Percentiles rank a stretch among this genome's conserved stretches.
Evolutionary conservation across 768 basidiomycete species (phyloP).

Genomic region (Rubroboletus pulcherrimus): DNA sequence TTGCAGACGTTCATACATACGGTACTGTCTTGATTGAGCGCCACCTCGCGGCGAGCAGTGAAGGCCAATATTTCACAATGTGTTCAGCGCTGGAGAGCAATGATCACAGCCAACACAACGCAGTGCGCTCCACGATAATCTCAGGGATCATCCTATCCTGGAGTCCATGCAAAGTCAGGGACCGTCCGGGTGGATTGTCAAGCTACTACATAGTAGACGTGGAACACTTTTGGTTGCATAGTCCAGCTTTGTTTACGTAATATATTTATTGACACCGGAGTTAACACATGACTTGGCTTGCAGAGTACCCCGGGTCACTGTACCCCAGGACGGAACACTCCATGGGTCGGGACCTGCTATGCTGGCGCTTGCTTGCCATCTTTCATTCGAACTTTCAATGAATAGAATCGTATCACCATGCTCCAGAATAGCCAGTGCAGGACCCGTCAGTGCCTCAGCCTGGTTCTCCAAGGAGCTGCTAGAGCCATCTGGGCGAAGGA

Average conservation of each 20-base stretch:
- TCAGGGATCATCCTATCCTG: neutral
- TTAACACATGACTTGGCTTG: slow-evolving; percentile 13
- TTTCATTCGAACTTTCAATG: neutral
- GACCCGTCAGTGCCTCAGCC: neutral
- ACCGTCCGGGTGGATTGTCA: neutral
- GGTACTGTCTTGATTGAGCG: neutral
- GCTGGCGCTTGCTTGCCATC: neutral
- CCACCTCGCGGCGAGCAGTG: neutral
- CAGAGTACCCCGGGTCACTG: neutral
- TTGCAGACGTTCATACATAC: neutral
- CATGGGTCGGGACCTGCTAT: neutral
- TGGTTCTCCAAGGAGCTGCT: neutral
- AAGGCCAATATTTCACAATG: neutral
- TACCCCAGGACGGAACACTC: neutral
- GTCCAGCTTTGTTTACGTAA: neutral
- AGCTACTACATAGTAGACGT: too few species aligned
- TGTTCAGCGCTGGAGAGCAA: neutral
- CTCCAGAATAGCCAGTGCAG: neutral
- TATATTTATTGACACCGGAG: too few species aligned
- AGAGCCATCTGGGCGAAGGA: neutral
- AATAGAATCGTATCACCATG: neutral
- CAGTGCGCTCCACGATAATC: neutral
- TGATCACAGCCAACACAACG: neutral
- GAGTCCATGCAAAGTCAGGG: neutral
- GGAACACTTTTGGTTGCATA: too few species aligned